Percentiles rank a stretch among this genome's conserved stretches.
phyloP scores from a whole-genome alignment of 176 grass and related monocot species.

The Carex scoparia region DNA sequence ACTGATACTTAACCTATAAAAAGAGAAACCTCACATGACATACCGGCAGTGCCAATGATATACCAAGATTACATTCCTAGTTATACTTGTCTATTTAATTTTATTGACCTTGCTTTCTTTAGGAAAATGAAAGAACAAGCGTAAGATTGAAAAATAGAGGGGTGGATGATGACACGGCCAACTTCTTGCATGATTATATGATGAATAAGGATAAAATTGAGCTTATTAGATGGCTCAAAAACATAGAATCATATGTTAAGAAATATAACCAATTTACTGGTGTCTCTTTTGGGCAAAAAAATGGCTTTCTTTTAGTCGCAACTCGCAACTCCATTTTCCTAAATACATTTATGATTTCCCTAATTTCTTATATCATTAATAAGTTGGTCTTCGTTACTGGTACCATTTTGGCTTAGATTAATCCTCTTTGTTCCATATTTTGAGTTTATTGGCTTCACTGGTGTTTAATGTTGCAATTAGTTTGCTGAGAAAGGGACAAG shows the following conservation, averaged over 20 bases:
- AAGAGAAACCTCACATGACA: too few species aligned
- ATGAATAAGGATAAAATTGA: constrained; percentile 80
- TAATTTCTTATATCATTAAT: not conserved
- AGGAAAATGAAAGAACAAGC: constrained; percentile 46
- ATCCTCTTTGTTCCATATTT: not conserved
- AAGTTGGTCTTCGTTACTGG: not conserved
- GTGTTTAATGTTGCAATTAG: constrained; percentile 1
- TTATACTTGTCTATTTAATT: not conserved
- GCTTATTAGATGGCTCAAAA: constrained; percentile 66
- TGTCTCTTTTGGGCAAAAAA: not conserved
- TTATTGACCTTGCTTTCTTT: not conserved
- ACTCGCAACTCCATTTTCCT: not conserved
- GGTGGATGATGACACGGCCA: constrained; percentile 56
- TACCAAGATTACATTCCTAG: not conserved
- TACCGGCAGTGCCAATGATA: not conserved
- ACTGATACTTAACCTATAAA: not conserved
- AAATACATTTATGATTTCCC: not conserved
- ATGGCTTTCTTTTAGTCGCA: not conserved
- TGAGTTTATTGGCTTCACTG: not conserved
- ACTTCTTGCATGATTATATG: constrained; percentile 81
- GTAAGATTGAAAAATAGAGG: constrained; percentile 54
- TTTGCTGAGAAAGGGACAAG: not conserved
- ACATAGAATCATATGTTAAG: constrained; percentile 49
- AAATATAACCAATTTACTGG: constrained; percentile 33
- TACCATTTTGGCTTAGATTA: not conserved